Evolutionary conservation across 371 early-diverging fungal genomes (phyloP).

Genomic region (Dinochytrium kinnereticum): DNA sequence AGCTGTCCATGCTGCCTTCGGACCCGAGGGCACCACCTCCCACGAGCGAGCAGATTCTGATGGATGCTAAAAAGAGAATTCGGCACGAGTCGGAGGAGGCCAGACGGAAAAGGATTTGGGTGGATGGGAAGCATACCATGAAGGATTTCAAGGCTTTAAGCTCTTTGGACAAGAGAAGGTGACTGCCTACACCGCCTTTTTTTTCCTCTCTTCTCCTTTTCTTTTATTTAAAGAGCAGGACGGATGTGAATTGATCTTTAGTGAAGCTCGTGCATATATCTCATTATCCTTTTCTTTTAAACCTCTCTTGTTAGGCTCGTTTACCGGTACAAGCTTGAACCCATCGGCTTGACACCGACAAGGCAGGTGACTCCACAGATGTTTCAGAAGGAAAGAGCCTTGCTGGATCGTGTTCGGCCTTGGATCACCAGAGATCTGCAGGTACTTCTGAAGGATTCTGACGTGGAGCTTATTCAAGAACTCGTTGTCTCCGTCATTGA

Average conservation of each 20-base stretch:
- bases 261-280: too few species aligned
- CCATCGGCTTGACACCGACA: background rate
- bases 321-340: conserved; percentile 10
- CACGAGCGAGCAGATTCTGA: conserved; percentile 1
- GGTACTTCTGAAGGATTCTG: conserved; percentile 3
- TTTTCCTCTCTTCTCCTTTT: background rate
- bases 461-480: conserved; percentile 2
- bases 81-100: background rate
- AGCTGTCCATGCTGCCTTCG: background rate
- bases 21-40: background rate
- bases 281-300: background rate
- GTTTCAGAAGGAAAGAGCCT: background rate
- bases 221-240: too few species aligned
- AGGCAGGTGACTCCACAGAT: background rate
- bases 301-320: background rate
- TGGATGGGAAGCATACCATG: conserved; percentile 11
- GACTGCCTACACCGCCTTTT: background rate
- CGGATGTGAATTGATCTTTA: too few species aligned
- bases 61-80: background rate
- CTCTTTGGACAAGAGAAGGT: conserved; percentile 10
- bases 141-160: conserved; percentile 6
- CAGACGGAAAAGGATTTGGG: conserved; percentile 10
- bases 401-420: conserved; percentile 1
- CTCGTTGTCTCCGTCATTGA: conserved; percentile 12
- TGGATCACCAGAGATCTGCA: conserved; percentile 8